A percentile compares a stretch with the other conserved stretches of the same genome.
Evolutionary conservation across 2,329 filamentous ascomycete genomes (phyloP).

Genomic region (Lasiodiplodia gonubiensis): DNA sequence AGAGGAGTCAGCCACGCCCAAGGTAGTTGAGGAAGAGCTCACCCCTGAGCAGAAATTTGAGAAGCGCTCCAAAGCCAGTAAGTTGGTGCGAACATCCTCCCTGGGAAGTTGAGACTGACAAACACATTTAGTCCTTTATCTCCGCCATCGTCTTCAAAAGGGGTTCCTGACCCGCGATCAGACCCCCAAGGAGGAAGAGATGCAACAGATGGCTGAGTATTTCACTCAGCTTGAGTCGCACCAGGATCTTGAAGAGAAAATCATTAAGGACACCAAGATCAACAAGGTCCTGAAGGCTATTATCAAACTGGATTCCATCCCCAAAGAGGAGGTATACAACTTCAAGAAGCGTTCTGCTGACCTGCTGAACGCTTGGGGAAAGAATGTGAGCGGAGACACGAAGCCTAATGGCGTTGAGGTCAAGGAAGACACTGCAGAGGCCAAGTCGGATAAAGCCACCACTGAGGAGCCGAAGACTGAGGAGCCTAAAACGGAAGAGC

Average conservation of each 20-base stretch:
- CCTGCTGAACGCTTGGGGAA: conserved; percentile 88
- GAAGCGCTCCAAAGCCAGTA: conserved; percentile 65
- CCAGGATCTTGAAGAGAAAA: conserved; percentile 81
- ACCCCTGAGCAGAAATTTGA: conserved; percentile 61
- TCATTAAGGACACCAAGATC: conserved; percentile 93
- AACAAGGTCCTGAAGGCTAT: conserved; percentile 98
- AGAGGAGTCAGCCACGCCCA: conserved; percentile 59
- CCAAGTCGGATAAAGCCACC: conserved; percentile 32
- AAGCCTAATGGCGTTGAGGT: conserved; percentile 50
- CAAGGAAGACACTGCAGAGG: conserved; percentile 32
- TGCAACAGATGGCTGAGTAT: conserved; percentile 78
- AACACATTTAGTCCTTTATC: conserved; percentile 72
- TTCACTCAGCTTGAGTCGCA: conserved; percentile 80
- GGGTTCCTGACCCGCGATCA: conserved; percentile 86
- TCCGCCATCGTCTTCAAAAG: conserved; percentile 93
- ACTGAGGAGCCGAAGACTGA: conserved; percentile 40
- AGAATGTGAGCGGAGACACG: conserved; percentile 62
- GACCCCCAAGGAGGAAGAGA: conserved; percentile 84
- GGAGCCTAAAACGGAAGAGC: conserved; percentile 42
- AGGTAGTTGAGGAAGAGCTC: conserved; percentile 58
- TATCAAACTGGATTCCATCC: conserved; percentile 83
- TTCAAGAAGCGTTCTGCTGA: conserved; percentile 85
- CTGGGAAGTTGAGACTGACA: neutral
- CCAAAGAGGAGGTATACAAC: conserved; percentile 83
- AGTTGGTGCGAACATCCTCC: conserved; percentile 29